Conservation (phyloP, 345 rosid genomes). For the Passiflora organensis region DNA sequence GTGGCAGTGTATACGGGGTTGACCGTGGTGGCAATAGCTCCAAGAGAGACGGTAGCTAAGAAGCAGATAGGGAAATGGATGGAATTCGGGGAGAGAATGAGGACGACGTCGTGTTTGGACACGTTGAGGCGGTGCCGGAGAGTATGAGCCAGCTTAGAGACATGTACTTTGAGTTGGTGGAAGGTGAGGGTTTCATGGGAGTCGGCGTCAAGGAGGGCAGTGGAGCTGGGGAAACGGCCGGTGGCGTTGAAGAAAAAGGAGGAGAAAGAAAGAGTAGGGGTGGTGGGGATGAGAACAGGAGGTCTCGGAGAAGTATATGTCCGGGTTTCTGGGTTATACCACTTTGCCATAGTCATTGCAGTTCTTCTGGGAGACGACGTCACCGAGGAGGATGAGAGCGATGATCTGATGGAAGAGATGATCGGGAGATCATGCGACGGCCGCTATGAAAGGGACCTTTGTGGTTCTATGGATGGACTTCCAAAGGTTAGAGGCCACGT, state of each 20-base stretch:
- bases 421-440: too few relatives aligned
- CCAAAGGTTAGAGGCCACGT: too few relatives aligned
- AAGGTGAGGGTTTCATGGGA: slow-evolving; percentile 9
- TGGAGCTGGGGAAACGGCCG: slow-evolving; percentile 1
- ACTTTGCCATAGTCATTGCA: too few relatives aligned
- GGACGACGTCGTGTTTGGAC: slow-evolving; percentile 28
- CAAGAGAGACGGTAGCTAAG: slow-evolving; percentile 34
- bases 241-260: slow-evolving; percentile 16
- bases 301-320: slow-evolving; percentile 14
- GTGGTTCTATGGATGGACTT: too few relatives aligned
- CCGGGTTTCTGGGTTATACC: slow-evolving; percentile 9
- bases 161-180: slow-evolving; percentile 10
- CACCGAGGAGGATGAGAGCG: too few relatives aligned
- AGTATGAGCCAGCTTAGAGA: slow-evolving; percentile 10
- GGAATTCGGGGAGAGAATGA: slow-evolving; percentile 26
- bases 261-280: slow-evolving; percentile 14
- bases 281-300: background rate
- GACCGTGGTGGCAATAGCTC: slow-evolving; percentile 27
- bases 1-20: slow-evolving; percentile 25
- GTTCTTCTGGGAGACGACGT: too few relatives aligned
- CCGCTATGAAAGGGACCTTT: too few relatives aligned
- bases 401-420: too few relatives aligned
- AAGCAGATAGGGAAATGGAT: slow-evolving; percentile 29
- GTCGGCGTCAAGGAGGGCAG: slow-evolving; percentile 9
- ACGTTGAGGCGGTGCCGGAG: slow-evolving; percentile 5